Evolutionary conservation across 140 eudicot genomes (phyloP).

Genomic region (Cichorium intybus): DNA sequence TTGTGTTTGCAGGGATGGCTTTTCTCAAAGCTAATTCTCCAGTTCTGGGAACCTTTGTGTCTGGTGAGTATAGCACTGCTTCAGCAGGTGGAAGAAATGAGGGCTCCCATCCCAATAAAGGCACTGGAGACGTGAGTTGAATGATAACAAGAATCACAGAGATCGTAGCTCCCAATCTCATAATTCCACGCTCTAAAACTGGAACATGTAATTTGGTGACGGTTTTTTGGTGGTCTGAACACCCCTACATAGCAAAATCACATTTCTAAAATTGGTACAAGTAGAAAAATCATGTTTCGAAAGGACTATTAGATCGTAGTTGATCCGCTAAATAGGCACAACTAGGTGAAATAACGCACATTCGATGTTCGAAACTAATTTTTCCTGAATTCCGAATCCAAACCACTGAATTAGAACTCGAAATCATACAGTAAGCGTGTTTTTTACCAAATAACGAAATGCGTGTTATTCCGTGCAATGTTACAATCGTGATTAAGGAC

Average conservation of each 20-base stretch:
- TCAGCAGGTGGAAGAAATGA: constrained; percentile 59
- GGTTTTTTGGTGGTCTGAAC: constrained; percentile 24
- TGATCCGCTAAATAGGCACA: background rate
- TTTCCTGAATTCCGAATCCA: constrained; percentile 1
- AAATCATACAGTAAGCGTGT: background rate
- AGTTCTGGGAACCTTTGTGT: constrained; percentile 92
- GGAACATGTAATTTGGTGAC: constrained; percentile 19
- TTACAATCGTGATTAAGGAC: background rate
- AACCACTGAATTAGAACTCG: background rate
- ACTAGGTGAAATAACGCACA: background rate
- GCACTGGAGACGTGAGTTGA: constrained; percentile 75
- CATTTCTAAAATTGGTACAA: constrained; percentile 30
- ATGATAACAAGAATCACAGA: constrained; percentile 47
- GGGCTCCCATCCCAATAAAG: constrained; percentile 41
- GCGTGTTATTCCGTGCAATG: background rate
- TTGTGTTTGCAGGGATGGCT: constrained; percentile 95
- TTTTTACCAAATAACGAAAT: background rate
- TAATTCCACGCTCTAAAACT: constrained; percentile 41
- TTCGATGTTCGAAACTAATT: constrained; percentile 6
- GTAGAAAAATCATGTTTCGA: background rate
- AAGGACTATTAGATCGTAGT: background rate
- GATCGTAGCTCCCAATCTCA: constrained; percentile 46
- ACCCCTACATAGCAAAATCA: constrained; percentile 66
- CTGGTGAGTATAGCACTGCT: constrained; percentile 96
- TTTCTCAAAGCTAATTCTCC: constrained; percentile 96